These are phyloP conservation scores for Penicillium verrucosum DNA, from an alignment of 2,329 filamentous ascomycete genomes.

Conservation along the genomic window DNA sequence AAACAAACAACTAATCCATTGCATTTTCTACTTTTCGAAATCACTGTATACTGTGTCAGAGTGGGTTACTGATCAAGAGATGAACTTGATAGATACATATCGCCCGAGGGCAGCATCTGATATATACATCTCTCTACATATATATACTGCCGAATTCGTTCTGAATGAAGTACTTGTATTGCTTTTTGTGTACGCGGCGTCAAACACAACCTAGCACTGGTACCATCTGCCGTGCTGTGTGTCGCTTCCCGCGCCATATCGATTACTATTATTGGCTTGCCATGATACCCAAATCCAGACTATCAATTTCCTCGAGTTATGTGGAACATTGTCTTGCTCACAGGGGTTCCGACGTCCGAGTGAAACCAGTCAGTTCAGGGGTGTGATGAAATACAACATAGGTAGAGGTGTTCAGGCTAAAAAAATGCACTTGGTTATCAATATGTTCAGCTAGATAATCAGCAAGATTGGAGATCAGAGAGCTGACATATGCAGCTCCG, in stretches of 20 bases:
- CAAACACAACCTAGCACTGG: background rate
- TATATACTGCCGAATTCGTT: background rate
- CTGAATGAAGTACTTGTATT: background rate
- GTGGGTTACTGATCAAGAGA: slow-evolving; percentile 2
- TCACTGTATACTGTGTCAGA: background rate
- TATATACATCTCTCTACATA: background rate
- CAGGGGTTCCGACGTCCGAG: slow-evolving; percentile 2
- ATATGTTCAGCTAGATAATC: background rate
- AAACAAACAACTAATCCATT: background rate
- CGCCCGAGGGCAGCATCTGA: background rate
- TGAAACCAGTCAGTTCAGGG: slow-evolving; percentile 9
- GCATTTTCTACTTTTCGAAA: background rate
- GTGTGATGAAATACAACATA: background rate
- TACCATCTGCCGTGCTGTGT: slow-evolving; percentile 6
- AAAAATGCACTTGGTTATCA: background rate
- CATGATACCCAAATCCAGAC: background rate
- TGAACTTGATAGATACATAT: background rate
- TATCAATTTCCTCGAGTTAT: background rate
- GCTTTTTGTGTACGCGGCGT: background rate
- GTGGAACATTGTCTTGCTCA: slow-evolving; percentile 11
- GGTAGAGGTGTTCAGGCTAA: background rate
- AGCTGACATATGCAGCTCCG: slow-evolving; percentile 2
- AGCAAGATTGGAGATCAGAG: background rate
- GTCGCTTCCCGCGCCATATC: background rate
- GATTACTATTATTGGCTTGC: background rate